phyloP scores from a whole-genome alignment of 2,329 filamentous ascomycete genomes.

The Cordyceps pruinosa region DNA sequence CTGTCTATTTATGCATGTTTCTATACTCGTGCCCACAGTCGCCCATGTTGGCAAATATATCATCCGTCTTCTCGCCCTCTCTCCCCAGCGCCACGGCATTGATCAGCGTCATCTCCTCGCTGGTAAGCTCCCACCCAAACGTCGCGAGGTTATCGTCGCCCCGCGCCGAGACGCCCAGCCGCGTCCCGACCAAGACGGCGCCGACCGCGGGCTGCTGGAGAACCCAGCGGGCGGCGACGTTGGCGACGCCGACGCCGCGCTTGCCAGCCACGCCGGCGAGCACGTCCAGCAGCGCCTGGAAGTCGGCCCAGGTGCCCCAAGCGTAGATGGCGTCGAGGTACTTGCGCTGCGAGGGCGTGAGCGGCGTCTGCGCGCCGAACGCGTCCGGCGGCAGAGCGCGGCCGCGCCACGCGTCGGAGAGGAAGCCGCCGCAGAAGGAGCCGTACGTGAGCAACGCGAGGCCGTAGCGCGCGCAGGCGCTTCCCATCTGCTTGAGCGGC shows the following conservation, averaged over 20 bases:
- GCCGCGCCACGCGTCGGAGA: conserved; percentile 27
- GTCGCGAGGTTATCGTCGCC: conserved; percentile 18
- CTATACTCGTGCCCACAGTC: conserved; percentile 22
- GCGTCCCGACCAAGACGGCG: conserved; percentile 41
- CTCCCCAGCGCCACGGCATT: conserved; percentile 20
- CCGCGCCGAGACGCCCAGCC: conserved; percentile 23
- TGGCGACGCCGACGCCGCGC: conserved; percentile 34
- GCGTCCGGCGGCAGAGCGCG: conserved; percentile 27
- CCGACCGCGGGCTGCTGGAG: conserved; percentile 41
- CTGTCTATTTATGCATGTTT: background rate
- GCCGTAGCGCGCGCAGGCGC: conserved; percentile 15
- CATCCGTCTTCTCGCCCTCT: conserved; percentile 16
- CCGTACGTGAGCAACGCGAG: conserved; percentile 21
- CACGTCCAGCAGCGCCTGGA: conserved; percentile 35
- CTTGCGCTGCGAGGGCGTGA: conserved; percentile 30
- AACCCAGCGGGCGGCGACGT: conserved; percentile 42
- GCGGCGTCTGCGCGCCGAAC: conserved; percentile 19
- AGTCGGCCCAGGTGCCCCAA: conserved; percentile 41
- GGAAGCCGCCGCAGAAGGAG: conserved; percentile 26
- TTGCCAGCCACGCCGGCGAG: conserved; percentile 33
- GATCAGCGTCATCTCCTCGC: conserved; percentile 16
- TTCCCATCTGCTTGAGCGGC: conserved; percentile 17
- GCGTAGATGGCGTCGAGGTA: conserved; percentile 24
- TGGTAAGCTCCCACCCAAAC: conserved; percentile 18
- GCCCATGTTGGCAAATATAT: conserved; percentile 26